Evolutionary conservation across 192 early-diverging fungal genomes (phyloP).

Genomic region (Gryganskiella cystojenkinii): DNA sequence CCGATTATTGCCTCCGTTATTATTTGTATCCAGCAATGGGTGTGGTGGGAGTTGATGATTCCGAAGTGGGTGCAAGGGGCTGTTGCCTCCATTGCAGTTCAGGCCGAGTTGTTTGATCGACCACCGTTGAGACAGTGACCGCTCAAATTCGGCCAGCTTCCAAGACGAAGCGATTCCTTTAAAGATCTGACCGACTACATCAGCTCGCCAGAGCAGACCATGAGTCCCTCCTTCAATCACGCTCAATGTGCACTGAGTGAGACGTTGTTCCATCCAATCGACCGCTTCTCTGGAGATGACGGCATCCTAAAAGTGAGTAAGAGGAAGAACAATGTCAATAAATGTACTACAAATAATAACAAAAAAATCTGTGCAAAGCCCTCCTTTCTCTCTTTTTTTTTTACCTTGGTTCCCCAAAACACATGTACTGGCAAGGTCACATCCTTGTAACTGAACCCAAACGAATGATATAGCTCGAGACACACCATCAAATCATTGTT

Average conservation of each 20-base stretch:
- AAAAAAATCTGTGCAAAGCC: too few species aligned
- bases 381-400: background rate
- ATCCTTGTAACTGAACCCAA: slow-evolving; percentile 57
- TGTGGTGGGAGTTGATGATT: too few species aligned
- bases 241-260: slow-evolving; percentile 52
- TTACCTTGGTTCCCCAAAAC: slow-evolving; percentile 58
- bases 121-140: slow-evolving; percentile 49
- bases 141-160: slow-evolving; percentile 50
- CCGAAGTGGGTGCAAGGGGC: too few species aligned
- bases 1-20: background rate
- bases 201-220: slow-evolving; percentile 52
- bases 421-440: slow-evolving; percentile 54
- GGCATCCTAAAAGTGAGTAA: slow-evolving; percentile 19
- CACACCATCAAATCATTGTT: slow-evolving; percentile 58
- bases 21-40: background rate
- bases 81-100: slow-evolving; percentile 8
- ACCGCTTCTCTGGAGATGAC: slow-evolving; percentile 53
- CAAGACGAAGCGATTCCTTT: slow-evolving; percentile 52
- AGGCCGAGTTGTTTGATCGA: slow-evolving; percentile 49
- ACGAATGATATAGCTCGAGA: slow-evolving; percentile 51
- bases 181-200: slow-evolving; percentile 54
- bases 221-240: slow-evolving; percentile 55
- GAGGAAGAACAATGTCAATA: too few species aligned
- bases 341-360: background rate
- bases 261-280: slow-evolving; percentile 55